Evolutionary conservation across 2,329 filamentous ascomycete genomes (phyloP), one percentile per base, ranked within the genome.

Genomic region (Daldinia sp.): DNA sequence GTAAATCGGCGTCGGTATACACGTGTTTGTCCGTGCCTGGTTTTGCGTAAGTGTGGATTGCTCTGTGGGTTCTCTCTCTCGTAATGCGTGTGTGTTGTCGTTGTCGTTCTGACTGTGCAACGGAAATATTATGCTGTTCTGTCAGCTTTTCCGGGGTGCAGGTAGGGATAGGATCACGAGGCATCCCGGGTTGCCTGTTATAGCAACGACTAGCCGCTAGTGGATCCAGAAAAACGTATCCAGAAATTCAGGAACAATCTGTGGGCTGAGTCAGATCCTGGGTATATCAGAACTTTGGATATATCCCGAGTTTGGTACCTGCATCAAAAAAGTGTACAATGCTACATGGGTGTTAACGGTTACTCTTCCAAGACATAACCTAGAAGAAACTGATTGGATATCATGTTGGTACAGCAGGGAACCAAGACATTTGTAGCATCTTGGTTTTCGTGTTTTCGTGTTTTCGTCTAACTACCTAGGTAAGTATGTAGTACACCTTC

Each of bases 221-320:
- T 35, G 53, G 23, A 23, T 10, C 53, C 35, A 61, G 30, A 26
- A 48, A 51, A 13, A 9, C 4, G 53, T 35, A 23, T 20, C 53
- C 35, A 61, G 30, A 26, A 48, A 55, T 61, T 46, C 60, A 64
- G 60, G 54, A 62, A 63, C 60, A 58, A 56, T 58, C 18, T 63
- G 3, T 42, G 18, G 26, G 61, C 62, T 70, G 65, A 71, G 65
- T 71, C 68, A 68, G 65, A 68, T 55, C 26, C 48, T 62, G 58
- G 57, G 54, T 37, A 65, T 60, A 55, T 65, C 35, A 39, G 12
- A 10, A 39, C 35, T 39, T 39, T 39, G 35, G 35, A 39, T 39
- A 39, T 39, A 39, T 39, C 35, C 53, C 53, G 20, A 56, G 53
- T 48, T 58, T 58, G 58, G 68, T 65, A 63, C 68, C 65, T 70